phyloP scores from a whole-genome alignment of 1,284 basidiomycete genomes.

The Kalmanozyma brasiliensis region DNA sequence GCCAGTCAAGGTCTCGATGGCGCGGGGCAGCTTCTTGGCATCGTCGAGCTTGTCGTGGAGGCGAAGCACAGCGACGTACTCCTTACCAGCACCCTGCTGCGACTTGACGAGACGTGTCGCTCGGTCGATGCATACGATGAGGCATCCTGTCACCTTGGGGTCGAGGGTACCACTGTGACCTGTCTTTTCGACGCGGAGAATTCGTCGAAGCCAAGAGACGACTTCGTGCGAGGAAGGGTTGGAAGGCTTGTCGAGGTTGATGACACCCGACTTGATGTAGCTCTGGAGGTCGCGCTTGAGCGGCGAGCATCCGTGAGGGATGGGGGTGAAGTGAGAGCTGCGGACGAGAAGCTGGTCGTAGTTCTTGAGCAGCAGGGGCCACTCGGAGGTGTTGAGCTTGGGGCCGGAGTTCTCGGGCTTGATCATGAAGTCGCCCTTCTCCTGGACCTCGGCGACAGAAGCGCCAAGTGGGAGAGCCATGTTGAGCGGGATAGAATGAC shows the following conservation, averaged over 20 bases:
- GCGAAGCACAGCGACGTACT: conserved; percentile 96
- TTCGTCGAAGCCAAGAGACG: conserved; percentile 96
- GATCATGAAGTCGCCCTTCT: conserved; percentile 68
- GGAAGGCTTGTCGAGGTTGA: conserved; percentile 99
- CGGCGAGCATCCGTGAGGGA: conserved; percentile 88
- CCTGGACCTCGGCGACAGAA: conserved; percentile 55
- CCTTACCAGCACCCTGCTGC: conserved; percentile 97
- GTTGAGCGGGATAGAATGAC: conserved; percentile 2
- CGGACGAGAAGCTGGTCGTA: conserved; percentile 83
- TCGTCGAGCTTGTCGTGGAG: conserved; percentile 85
- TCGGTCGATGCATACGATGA: conserved; percentile 99
- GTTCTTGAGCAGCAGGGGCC: conserved; percentile 98
- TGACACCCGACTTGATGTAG: conserved; percentile 97
- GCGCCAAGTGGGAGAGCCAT: conserved; percentile 51
- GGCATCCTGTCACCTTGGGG: conserved; percentile 97
- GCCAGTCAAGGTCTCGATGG: conserved; percentile 95
- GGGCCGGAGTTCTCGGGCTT: conserved; percentile 69
- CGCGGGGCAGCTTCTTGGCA: conserved; percentile 86
- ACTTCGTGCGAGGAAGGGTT: conserved; percentile 99
- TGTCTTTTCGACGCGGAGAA: conserved; percentile 95
- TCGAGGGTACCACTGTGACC: conserved; percentile 98
- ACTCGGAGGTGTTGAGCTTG: conserved; percentile 85
- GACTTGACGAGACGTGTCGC: conserved; percentile 99
- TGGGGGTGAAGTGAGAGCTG: conserved; percentile 97
- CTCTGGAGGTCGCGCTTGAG: conserved; percentile 89